Evolutionary conservation across 2,329 filamentous ascomycete genomes (phyloP), one percentile per base, ranked within the genome.

Genomic region (Emergomyces orientalis): DNA sequence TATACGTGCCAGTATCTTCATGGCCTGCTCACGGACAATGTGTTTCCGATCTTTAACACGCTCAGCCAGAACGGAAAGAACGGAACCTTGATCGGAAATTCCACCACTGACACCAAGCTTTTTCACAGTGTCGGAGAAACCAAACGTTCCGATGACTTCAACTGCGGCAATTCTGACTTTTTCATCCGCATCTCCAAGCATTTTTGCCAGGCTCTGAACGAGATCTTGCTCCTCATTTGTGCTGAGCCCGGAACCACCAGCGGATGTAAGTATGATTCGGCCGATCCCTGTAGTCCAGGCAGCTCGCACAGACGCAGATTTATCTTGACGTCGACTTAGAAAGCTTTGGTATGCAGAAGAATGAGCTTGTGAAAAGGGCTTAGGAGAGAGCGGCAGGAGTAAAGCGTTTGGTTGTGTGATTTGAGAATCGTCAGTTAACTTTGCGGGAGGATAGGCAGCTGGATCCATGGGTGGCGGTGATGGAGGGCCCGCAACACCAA

Each of bases 91-190:
- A 67, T 90, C 88, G 22, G 83, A 84, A 62, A 95, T 85, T 61
- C 88, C 87, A 27, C 91, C 93, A 67, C 84, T 84, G 11, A 84
- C 82, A 1, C 89, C 91, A 14, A 99, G 81, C 73, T 95, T 96
- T 60, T 87, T 82, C 66, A 97, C 82, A 62, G 97, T 84, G 67
- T 94, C 87, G 60, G 85, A 82, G 75, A 96, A 90, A 65, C 85
- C 85, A 72, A 97, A 96, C 17, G 84, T 82, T 64, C 89, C 88
- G 30, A 99, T 84, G 1, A 89, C 88, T 72, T 90, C 88, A 58
- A 97, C 88, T n/a, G 91, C 91, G 39, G 92, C 89, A 63, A 97
- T 77, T 39, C 94, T 87, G 52, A 99, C 94, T 71, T 88, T 92
- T 70, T 99, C 94, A 71, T 99, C 94, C 43, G 83, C 85, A 73